Evolutionary conservation across 2,329 filamentous ascomycete species (phyloP).

Genomic region (Xylariales sp.): DNA sequence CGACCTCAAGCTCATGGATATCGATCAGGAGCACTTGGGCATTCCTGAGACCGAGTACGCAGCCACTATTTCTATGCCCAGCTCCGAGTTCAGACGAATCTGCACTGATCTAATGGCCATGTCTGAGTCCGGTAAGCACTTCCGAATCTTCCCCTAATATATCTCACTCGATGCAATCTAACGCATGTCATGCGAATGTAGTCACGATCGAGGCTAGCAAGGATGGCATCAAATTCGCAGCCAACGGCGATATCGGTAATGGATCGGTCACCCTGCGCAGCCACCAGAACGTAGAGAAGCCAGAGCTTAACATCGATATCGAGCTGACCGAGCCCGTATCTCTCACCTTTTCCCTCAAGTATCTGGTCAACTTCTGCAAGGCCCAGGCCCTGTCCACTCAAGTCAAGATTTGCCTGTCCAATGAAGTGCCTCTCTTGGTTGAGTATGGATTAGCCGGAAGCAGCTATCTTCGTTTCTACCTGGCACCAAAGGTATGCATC

Average conservation of each 20-base stretch:
- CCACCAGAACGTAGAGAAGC: constrained; percentile 86
- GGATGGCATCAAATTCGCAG: constrained; percentile 94
- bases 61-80: constrained; percentile 84
- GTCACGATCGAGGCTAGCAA: constrained; percentile 95
- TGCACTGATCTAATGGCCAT: constrained; percentile 87
- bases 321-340: constrained; percentile 87
- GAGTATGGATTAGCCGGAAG: constrained; percentile 80
- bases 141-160: background rate
- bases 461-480: constrained; percentile 93
- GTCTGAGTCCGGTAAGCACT: constrained; percentile 82
- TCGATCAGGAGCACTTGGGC: constrained; percentile 98
- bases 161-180: too few species aligned
- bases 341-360: constrained; percentile 97
- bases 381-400: constrained; percentile 75
- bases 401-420: constrained; percentile 91
- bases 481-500: constrained; percentile 84
- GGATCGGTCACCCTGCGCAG: constrained; percentile 88
- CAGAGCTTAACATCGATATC: constrained; percentile 80
- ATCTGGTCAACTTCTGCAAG: constrained; percentile 99
- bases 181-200: too few species aligned
- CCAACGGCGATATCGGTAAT: constrained; percentile 91
- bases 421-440: constrained; percentile 92
- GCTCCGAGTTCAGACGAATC: constrained; percentile 88
- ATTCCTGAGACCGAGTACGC: constrained; percentile 99
- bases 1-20: constrained; percentile 99